These are phyloP conservation scores for Fusarium sp. DNA, from an alignment of 2,329 filamentous ascomycete species.

Conservation along the genomic window DNA sequence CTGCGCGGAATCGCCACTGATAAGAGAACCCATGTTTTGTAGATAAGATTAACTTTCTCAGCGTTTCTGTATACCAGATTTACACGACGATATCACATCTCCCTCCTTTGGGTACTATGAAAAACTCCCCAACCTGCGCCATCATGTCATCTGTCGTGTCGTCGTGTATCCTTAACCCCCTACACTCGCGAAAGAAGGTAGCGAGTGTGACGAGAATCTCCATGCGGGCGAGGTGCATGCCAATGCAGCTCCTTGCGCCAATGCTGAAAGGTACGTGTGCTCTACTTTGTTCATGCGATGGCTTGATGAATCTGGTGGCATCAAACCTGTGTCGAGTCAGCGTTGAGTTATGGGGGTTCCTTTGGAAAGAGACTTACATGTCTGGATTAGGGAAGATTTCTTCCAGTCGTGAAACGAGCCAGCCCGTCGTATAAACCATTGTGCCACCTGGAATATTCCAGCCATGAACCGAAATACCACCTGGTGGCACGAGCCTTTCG, in stretches of 20 bases:
- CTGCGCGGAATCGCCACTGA: background rate
- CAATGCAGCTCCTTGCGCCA: constrained; percentile 5
- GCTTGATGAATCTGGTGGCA: background rate
- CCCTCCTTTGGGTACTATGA: constrained; percentile 3
- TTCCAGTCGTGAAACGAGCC: constrained; percentile 10
- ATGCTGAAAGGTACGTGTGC: constrained; percentile 17
- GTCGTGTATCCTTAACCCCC: background rate
- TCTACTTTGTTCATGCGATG: background rate
- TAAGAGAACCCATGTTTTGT: background rate
- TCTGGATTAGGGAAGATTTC: background rate
- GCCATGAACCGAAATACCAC: background rate
- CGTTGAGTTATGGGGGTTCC: too few relatives aligned
- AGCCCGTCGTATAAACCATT: constrained; percentile 17
- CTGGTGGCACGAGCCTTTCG: background rate
- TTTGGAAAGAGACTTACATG: background rate
- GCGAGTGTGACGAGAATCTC: background rate
- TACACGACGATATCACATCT: background rate
- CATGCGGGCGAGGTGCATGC: constrained; percentile 17
- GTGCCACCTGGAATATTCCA: constrained; percentile 3
- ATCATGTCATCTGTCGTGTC: background rate
- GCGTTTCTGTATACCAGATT: too few relatives aligned
- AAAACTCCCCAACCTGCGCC: constrained; percentile 2
- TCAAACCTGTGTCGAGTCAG: background rate
- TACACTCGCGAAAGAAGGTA: background rate
- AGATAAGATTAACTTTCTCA: background rate